Base-by-base conservation (phyloP, 495 filamentous ascomycete species). In the Penicillium ucsense region DNA sequence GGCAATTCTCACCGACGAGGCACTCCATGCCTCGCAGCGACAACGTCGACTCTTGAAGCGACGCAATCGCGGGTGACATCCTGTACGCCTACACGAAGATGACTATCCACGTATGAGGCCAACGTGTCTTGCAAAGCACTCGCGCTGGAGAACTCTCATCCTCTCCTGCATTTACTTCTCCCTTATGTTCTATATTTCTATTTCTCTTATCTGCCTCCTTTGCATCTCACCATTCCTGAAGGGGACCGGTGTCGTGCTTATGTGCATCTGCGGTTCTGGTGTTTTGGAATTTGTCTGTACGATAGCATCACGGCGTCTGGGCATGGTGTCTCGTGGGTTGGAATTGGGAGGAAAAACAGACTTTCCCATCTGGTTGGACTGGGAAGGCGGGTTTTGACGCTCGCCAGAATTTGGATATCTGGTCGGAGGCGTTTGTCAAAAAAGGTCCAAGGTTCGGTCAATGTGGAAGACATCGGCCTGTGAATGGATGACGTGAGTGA, bases 1-100 rank as follows among this genome's bases (percentile, higher is more conserved):
- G 5, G 85, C 86, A 31, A 81, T 82, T 43, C 54, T 84, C 11
- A 85, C 86, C 6, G 67, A 75, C 31, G 86, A 91, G 5, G 77
- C 75, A 2, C 71, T 92, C 45, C 72, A 76, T 50, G 73, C 78
- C 6, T 80, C 76, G 47, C 85, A 78, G 39, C 70, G 87, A 49
- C 79, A 79, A 59, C 74, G 79, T 58, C 68, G 74, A 20, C 47
- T 64, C 6, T 51, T 68, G 46, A 76, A 65, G 45, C 55, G 74
- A 47, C 65, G 61, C 20, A 68, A 66, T 31, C 51, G 49, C 43
- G 32, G 37, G 11, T 46, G 8, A 42, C 34, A 41, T 5, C 35
- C 12, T 41, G 40, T 41, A 1, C 5, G 8, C 6, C 9, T 8
- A 8, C 3, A 36, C 5, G 35, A 37, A 5, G 4, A 28, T 31